Conservation (phyloP, 345 rosid genomes). For the Salix viminalis region DNA sequence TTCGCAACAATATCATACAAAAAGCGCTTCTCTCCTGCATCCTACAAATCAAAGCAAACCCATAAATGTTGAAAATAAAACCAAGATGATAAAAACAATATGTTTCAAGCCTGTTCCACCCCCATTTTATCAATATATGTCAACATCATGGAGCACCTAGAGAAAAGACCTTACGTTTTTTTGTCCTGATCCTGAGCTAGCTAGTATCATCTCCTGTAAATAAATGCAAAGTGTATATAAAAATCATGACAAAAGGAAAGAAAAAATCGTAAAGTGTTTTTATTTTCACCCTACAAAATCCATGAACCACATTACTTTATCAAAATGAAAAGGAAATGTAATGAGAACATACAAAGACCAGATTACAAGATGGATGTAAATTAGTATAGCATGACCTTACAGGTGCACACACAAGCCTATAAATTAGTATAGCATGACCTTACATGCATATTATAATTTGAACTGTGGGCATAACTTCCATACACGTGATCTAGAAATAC, state of each 20-base stretch:
- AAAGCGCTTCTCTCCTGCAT: constrained; percentile 58
- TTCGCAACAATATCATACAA: constrained; percentile 96
- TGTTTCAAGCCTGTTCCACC: constrained; percentile 7
- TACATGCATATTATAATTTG: too few species aligned
- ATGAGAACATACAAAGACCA: not conserved
- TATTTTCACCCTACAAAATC: not conserved
- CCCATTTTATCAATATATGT: constrained; percentile 5
- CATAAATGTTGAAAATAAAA: constrained; percentile 2
- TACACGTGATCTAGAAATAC: not conserved
- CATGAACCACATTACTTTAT: not conserved
- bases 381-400: too few species aligned
- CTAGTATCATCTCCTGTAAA: constrained; percentile 83
- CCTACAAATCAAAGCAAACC: constrained; percentile 31
- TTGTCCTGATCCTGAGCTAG: constrained; percentile 56
- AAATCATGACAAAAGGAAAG: not conserved
- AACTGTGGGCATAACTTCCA: too few species aligned
- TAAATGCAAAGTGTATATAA: constrained; percentile 11
- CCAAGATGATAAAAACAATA: constrained; percentile 1
- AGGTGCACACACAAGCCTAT: not conserved
- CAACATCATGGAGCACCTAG: constrained; percentile 1
- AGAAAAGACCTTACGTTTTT: constrained; percentile 43
- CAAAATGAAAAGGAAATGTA: not conserved
- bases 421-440: too few species aligned
- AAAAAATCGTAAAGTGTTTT: not conserved
- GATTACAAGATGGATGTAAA: not conserved